Conservation (phyloP, 2,329 filamentous ascomycete genomes). For the Alternaria incomplexa region DNA sequence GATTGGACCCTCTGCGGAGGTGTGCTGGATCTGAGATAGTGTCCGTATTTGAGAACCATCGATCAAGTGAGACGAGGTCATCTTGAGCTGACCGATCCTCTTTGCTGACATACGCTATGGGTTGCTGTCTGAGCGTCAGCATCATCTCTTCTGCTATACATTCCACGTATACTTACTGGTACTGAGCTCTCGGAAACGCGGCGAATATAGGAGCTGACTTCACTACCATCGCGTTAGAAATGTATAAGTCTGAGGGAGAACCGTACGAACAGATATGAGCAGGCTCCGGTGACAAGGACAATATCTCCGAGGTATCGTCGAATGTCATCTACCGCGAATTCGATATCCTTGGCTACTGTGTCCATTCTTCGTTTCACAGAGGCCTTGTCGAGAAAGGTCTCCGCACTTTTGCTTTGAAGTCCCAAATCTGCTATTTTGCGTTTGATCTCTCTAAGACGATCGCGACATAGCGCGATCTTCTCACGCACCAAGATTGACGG, state of each 20-base stretch:
- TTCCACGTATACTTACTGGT: neutral
- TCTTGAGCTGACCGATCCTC: neutral
- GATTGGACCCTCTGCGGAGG: neutral
- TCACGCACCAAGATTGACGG: conserved; percentile 10
- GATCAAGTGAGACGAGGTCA: neutral
- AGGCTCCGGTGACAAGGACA: neutral
- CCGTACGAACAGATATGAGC: neutral
- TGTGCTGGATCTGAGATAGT: conserved; percentile 9
- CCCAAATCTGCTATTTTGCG: conserved; percentile 9
- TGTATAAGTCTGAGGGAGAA: neutral
- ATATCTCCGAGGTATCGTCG: conserved; percentile 8
- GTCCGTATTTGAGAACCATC: conserved; percentile 13
- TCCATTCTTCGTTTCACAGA: conserved; percentile 12
- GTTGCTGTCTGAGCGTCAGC: neutral
- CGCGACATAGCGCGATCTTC: conserved; percentile 5
- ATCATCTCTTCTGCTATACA: neutral
- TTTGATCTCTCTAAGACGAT: conserved; percentile 11
- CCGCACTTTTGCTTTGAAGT: conserved; percentile 3
- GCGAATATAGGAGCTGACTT: neutral
- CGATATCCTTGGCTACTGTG: conserved; percentile 14
- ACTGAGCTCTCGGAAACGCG: neutral
- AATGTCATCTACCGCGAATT: conserved; percentile 18
- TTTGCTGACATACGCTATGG: neutral
- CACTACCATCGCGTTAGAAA: neutral
- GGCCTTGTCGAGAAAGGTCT: conserved; percentile 14